Conservation (phyloP, 257 asterid genomes). For the Plectranthus barbatus region DNA sequence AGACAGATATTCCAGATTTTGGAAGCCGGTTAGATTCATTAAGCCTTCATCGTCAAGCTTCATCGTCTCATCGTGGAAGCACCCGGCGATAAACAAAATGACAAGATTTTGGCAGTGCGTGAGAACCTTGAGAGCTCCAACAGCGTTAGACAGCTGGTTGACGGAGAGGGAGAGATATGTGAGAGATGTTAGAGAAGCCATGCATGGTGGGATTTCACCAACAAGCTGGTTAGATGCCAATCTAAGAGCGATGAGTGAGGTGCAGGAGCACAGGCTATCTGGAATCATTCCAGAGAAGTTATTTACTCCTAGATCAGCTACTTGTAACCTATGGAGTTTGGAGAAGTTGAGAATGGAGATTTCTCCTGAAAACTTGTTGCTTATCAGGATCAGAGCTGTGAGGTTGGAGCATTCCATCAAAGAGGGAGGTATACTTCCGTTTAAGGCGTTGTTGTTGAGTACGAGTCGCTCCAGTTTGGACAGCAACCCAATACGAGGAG, state of each 20-base stretch:
- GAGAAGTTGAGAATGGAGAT: constrained; percentile 38
- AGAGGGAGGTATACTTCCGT: constrained; percentile 38
- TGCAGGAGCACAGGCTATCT: constrained; percentile 28
- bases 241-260: constrained; percentile 30
- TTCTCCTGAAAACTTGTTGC: constrained; percentile 34
- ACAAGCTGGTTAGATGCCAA: constrained; percentile 30
- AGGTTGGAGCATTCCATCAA: constrained; percentile 31
- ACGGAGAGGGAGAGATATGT: too few relatives aligned
- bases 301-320: constrained; percentile 39
- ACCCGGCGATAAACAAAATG: too few relatives aligned
- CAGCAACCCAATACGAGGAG: constrained; percentile 27
- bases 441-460: constrained; percentile 32
- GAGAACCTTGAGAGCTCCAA: too few relatives aligned
- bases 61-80: too few relatives aligned
- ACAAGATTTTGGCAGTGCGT: too few relatives aligned
- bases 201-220: neutral
- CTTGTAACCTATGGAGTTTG: constrained; percentile 16
- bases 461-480: constrained; percentile 27
- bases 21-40: too few relatives aligned
- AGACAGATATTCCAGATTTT: too few relatives aligned
- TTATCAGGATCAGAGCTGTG: constrained; percentile 26
- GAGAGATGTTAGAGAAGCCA: too few relatives aligned
- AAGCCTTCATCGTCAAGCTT: too few relatives aligned
- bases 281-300: constrained; percentile 32
- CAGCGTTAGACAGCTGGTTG: too few relatives aligned